Evolutionary conservation across 2,329 filamentous ascomycete species (phyloP), one percentile per base, ranked within the genome.

Genomic region (Verticillium albo-atrum): DNA sequence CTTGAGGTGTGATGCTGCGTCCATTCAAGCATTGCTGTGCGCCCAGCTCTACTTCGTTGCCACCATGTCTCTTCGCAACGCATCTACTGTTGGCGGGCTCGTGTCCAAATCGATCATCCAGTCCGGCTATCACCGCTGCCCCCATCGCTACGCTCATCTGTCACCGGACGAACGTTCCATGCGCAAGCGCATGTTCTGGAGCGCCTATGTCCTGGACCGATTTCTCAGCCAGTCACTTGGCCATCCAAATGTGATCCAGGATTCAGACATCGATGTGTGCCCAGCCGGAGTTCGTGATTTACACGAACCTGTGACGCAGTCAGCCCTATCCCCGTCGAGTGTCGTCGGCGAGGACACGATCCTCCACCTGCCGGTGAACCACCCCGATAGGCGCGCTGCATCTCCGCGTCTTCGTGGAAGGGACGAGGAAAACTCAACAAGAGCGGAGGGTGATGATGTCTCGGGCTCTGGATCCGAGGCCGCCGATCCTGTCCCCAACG

Each of bases 81-180:
- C 80, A 1, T 81, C 79, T 0, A 78, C 77, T 0, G 72, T 82
- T 6, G 77, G 78, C 26, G 80, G 80, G 4, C 72, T 77, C 23
- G 69, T 82, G 6, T 68, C 77, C 4, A 76, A 79, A 51, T 74
- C 76, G 6, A 73, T 82, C 54, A 77, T 79, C 26, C 79, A 82
- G 62, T 75, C 78, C 1, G 80, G 81, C 4, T 71, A 82, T 6
- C 80, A 83, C 63, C 73, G 80, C 3, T 82, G 81, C 62, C 81
- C 81, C 0, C 77, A 78, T 58, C 78, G 80, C 6, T 83, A 82
- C 60, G 70, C 71, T 10, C 72, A 80, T 56, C 71, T 82, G 10
- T 74, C 76, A 2, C 56, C 47, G 2, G 64, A 67, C 10, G 63
- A 62, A 17, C 63, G 70, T 12, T 68, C 71, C 14, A 73, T 77